phyloP scores from a whole-genome alignment of 2,329 filamentous ascomycete species.

The Pseudocercospora crystallina region DNA sequence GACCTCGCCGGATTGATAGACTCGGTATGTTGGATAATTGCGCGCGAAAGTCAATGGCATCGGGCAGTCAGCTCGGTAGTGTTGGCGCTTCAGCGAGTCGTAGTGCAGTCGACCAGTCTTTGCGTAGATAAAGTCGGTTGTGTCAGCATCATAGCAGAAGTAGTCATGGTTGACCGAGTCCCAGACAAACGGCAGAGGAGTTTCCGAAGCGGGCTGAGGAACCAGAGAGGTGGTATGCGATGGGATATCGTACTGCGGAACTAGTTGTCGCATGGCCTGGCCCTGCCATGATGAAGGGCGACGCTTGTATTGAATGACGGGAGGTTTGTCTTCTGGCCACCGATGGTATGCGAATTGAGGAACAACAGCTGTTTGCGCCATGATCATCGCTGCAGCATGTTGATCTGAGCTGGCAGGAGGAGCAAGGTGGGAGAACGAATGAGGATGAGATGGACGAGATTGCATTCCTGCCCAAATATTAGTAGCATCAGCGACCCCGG shows the following conservation, averaged over 20 bases:
- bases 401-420: too few relatives aligned
- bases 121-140: slow-evolving; percentile 14
- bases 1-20: slow-evolving; percentile 14
- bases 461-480: too few relatives aligned
- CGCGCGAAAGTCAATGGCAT: slow-evolving; percentile 8
- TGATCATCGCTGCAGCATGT: not conserved
- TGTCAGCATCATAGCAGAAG: slow-evolving; percentile 17
- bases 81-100: slow-evolving; percentile 14
- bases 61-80: slow-evolving; percentile 9
- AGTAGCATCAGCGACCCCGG: too few relatives aligned
- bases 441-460: too few relatives aligned
- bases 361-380: slow-evolving; percentile 9
- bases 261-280: slow-evolving; percentile 3
- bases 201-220: not conserved
- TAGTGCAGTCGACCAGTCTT: slow-evolving; percentile 13
- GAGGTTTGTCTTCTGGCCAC: slow-evolving; percentile 13
- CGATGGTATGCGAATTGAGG: slow-evolving; percentile 13
- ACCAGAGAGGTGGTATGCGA: not conserved
- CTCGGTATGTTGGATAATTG: slow-evolving; percentile 10
- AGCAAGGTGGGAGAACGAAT: too few relatives aligned
- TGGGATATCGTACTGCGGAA: slow-evolving; percentile 5
- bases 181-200: slow-evolving; percentile 8
- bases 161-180: slow-evolving; percentile 12
- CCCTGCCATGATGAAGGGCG: not conserved
- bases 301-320: slow-evolving; percentile 10